A percentile compares a stretch with the other conserved stretches of the same genome.
These are phyloP conservation scores for Asclepias syriaca DNA, from an alignment of 257 asterid species.

Conservation along the genomic window DNA sequence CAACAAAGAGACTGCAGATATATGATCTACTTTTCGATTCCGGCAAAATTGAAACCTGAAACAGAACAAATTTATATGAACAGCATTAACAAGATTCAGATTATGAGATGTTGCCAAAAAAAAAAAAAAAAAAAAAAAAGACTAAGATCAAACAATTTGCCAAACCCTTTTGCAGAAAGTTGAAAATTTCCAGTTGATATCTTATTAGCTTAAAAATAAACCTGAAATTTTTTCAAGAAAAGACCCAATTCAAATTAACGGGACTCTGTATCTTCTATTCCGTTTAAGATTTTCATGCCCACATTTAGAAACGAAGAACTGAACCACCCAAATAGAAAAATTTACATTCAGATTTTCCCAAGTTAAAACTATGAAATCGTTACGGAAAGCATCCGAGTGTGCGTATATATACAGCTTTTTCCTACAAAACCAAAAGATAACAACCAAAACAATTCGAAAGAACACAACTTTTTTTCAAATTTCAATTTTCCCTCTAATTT, in stretches of 20 bases:
- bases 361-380: background rate
- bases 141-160: background rate
- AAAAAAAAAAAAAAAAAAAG: background rate
- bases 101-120: background rate
- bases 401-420: background rate
- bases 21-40: constrained; percentile 55
- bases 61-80: background rate
- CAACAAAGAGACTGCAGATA: constrained; percentile 44
- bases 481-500: background rate
- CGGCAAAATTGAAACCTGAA: constrained; percentile 42
- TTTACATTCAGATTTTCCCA: background rate
- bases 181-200: background rate
- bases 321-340: background rate
- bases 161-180: background rate
- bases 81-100: background rate
- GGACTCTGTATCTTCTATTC: background rate
- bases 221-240: too few species aligned
- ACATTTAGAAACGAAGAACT: background rate
- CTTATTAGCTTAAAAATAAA: background rate
- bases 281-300: background rate
- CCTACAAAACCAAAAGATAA: background rate
- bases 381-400: background rate
- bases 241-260: background rate
- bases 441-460: background rate
- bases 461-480: background rate